A percentile compares a stretch with the other conserved stretches of the same genome.
Evolutionary conservation across 2,329 filamentous ascomycete species (phyloP).

Genomic region (Arthrobotrys sinensis): DNA sequence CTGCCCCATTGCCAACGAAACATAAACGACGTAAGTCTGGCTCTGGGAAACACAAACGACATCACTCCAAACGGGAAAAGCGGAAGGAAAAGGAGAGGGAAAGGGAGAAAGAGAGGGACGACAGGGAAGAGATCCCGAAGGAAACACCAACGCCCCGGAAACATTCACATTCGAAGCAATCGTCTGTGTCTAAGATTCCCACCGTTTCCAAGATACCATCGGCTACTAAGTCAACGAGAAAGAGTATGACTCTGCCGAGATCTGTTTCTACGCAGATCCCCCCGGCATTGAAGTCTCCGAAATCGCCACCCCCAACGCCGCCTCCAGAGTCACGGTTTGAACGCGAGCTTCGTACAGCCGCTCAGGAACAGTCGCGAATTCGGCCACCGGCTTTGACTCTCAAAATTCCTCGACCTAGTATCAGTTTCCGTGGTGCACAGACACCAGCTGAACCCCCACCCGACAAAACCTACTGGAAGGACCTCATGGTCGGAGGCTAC

Average conservation of each 20-base stretch:
- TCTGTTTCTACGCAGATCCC: conserved; percentile 46
- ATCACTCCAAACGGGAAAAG: conserved; percentile 52
- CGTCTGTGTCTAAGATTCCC: conserved; percentile 53
- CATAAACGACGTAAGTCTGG: conserved; percentile 58
- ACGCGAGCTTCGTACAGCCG: background rate
- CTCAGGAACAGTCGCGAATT: conserved; percentile 28
- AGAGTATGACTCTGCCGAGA: conserved; percentile 53
- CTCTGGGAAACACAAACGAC: conserved; percentile 47
- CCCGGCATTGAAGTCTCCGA: conserved; percentile 26
- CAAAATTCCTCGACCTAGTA: conserved; percentile 54
- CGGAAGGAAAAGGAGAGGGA: conserved; percentile 44
- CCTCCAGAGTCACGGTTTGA: conserved; percentile 40
- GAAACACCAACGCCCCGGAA: conserved; percentile 44
- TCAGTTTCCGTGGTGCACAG: conserved; percentile 47
- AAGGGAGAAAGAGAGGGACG: conserved; percentile 35
- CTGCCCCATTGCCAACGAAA: conserved; percentile 33
- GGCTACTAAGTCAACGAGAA: conserved; percentile 42
- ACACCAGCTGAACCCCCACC: conserved; percentile 40
- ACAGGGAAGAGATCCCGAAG: conserved; percentile 29
- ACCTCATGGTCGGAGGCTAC: conserved; percentile 55
- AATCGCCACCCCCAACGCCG: conserved; percentile 39
- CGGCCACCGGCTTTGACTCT: conserved; percentile 50
- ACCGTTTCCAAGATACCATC: conserved; percentile 50
- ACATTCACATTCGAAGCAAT: conserved; percentile 47
- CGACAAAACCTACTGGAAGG: conserved; percentile 58